These are phyloP conservation scores for Aspergillus nanangensis DNA, from an alignment of 495 filamentous ascomycete species.

Conservation along the genomic window DNA sequence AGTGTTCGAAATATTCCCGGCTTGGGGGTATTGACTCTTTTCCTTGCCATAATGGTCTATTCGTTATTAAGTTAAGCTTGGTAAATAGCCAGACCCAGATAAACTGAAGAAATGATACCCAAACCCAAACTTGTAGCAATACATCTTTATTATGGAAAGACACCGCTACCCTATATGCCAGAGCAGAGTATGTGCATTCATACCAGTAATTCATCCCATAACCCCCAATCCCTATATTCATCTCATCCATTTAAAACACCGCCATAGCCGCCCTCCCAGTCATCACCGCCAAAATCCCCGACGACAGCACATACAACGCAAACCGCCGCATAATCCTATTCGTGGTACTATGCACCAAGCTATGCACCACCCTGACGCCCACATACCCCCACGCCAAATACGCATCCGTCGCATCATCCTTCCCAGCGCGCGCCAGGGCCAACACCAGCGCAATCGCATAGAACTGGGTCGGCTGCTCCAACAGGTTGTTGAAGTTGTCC, in stretches of 20 bases:
- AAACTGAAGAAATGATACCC: too few relatives aligned
- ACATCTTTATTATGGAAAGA: too few relatives aligned
- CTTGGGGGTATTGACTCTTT: too few relatives aligned
- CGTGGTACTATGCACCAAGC: conserved; percentile 14
- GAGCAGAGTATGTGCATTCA: too few relatives aligned
- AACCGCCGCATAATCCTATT: conserved; percentile 15
- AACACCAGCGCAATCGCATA: conserved; percentile 20
- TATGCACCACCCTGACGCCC: conserved; percentile 17
- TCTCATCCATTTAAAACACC: conserved; percentile 14
- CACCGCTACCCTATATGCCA: too few relatives aligned
- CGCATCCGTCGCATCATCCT: conserved; percentile 6
- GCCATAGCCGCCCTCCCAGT: conserved; percentile 12
- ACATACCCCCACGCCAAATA: conserved; percentile 19
- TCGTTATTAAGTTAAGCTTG: too few relatives aligned
- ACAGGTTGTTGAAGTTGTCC: conserved; percentile 24
- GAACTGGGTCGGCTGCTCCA: conserved; percentile 27
- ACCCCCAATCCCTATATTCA: too few relatives aligned
- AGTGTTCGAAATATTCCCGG: too few relatives aligned
- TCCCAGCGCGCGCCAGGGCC: conserved; percentile 11
- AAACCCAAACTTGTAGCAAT: too few relatives aligned
- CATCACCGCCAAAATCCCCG: conserved; percentile 14
- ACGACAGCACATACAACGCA: conserved; percentile 10
- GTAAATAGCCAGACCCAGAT: too few relatives aligned
- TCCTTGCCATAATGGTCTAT: too few relatives aligned
- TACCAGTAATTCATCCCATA: too few relatives aligned